These are phyloP conservation scores for Boletus rubroflammeus DNA, from an alignment of 768 basidiomycete genomes.

Conservation along the genomic window DNA sequence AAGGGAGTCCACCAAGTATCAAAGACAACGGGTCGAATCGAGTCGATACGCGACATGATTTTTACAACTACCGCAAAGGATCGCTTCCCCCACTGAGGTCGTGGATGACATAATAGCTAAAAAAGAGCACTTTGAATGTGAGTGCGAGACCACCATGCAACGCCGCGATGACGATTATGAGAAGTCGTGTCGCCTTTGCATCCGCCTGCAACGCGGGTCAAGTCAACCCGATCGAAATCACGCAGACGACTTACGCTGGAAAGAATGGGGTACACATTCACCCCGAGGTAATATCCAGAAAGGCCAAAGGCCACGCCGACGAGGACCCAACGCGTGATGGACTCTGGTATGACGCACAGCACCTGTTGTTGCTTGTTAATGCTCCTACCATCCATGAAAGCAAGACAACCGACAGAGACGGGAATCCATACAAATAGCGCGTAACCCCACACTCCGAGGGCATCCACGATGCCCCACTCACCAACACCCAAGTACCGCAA, in stretches of 20 bases:
- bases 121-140: slow-evolving; percentile 73
- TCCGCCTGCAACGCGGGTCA: slow-evolving; percentile 54
- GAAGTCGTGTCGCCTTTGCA: slow-evolving; percentile 77
- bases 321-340: slow-evolving; percentile 78
- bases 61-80: slow-evolving; percentile 16
- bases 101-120: slow-evolving; percentile 50
- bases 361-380: slow-evolving; percentile 44
- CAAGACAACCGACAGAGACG: slow-evolving; percentile 56
- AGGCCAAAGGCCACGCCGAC: slow-evolving; percentile 67
- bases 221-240: background rate
- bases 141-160: slow-evolving; percentile 81
- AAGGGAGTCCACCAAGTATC: too few species aligned
- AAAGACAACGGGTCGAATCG: too few species aligned
- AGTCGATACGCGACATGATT: too few species aligned
- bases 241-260: slow-evolving; percentile 55
- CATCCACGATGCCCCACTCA: slow-evolving; percentile 87
- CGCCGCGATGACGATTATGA: slow-evolving; percentile 70
- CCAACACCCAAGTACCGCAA: slow-evolving; percentile 84
- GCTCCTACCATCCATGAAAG: background rate
- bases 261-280: slow-evolving; percentile 88
- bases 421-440: slow-evolving; percentile 86
- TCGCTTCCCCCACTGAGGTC: slow-evolving; percentile 33
- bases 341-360: slow-evolving; percentile 81
- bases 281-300: slow-evolving; percentile 84
- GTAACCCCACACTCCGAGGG: slow-evolving; percentile 78